phyloP scores from a whole-genome alignment of 176 grass and related monocot genomes.

The Aegilops longissima region DNA sequence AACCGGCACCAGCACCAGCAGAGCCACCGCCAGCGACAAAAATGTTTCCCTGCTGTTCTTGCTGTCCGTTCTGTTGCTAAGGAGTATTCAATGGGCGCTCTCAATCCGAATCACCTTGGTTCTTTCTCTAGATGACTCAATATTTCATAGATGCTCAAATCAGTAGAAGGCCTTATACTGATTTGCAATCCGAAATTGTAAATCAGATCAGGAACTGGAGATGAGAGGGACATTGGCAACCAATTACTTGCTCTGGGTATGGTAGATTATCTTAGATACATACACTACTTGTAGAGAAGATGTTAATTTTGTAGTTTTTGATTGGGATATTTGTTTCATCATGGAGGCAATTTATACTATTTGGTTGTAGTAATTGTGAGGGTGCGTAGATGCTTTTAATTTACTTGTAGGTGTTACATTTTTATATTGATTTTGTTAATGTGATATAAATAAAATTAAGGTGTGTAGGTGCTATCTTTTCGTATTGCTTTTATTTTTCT shows the following conservation, averaged over 20 bases:
- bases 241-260: background rate
- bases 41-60: conserved; percentile 61
- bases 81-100: background rate
- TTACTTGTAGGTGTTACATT: background rate
- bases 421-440: background rate
- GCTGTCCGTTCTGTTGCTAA: conserved; percentile 58
- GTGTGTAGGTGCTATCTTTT: background rate
- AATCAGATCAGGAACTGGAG: background rate
- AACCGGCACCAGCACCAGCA: background rate
- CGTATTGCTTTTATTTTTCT: background rate
- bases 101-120: background rate
- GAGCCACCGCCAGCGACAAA: conserved; percentile 16
- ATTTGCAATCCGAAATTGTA: background rate
- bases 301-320: background rate
- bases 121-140: background rate
- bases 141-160: background rate
- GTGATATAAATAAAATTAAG: background rate
- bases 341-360: background rate
- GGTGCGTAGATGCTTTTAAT: background rate
- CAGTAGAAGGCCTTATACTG: background rate
- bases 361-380: background rate
- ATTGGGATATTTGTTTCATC: background rate
- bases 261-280: background rate
- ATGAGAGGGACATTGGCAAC: background rate
- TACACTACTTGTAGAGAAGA: background rate